These are phyloP conservation scores for Lepidium africanum DNA, from an alignment of 345 rosid species.

Conservation along the genomic window DNA sequence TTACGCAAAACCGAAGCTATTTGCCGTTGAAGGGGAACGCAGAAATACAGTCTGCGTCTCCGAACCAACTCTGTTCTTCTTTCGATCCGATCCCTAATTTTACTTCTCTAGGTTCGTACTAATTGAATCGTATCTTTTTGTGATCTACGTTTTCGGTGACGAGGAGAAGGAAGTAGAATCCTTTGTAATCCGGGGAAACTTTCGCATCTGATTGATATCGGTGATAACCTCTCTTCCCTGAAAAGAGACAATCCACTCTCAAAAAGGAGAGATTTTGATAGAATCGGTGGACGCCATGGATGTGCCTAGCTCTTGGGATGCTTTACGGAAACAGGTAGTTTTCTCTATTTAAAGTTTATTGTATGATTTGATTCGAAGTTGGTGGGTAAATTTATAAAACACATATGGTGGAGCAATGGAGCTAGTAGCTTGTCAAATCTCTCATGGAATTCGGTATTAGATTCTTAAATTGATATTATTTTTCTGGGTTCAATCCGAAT, in stretches of 20 bases:
- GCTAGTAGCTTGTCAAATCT: not conserved
- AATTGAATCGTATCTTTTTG: not conserved
- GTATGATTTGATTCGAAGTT: not conserved
- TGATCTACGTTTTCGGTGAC: not conserved
- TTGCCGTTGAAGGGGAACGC: constrained; percentile 29
- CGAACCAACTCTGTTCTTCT: constrained; percentile 18
- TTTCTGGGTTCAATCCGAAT: not conserved
- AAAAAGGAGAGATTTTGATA: not conserved
- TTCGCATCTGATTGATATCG: not conserved
- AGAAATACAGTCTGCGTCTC: constrained; percentile 40
- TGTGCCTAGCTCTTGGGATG: constrained; percentile 85
- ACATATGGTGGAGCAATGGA: not conserved
- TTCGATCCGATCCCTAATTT: constrained; percentile 12
- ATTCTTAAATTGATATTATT: not conserved
- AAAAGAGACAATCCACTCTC: not conserved
- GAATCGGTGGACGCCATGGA: constrained; percentile 42
- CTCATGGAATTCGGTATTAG: not conserved
- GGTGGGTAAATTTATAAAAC: not conserved
- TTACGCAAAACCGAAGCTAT: constrained; percentile 22
- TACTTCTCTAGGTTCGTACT: not conserved
- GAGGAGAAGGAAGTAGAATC: not conserved
- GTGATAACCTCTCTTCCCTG: not conserved
- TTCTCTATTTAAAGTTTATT: not conserved
- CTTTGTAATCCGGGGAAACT: not conserved
- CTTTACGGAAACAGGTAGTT: constrained; percentile 77